A percentile compares a stretch with the other conserved stretches of the same genome.
phyloP scores from a whole-genome alignment of 78 protist genomes.

The Dictyostelium purpureum region DNA sequence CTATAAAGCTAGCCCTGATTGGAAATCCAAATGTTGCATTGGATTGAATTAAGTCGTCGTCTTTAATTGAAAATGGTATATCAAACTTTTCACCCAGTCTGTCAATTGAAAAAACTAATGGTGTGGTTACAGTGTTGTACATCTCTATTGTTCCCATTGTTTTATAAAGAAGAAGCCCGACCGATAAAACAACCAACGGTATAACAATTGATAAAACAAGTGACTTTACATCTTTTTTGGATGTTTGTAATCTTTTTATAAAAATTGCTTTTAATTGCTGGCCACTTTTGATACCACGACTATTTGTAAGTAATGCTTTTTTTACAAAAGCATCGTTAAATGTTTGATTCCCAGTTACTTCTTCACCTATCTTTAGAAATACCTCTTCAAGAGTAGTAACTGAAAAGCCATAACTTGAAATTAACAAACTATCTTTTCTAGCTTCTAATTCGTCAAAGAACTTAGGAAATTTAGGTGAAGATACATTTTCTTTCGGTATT shows the following conservation, averaged over 20 bases:
- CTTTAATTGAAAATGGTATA: neutral
- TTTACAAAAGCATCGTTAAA: constrained; percentile 1
- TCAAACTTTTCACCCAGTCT: neutral
- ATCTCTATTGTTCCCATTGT: neutral
- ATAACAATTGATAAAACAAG: constrained; percentile 26
- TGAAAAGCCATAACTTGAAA: constrained; percentile 49
- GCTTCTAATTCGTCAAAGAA: constrained; percentile 21
- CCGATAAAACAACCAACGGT: neutral
- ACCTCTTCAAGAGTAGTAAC: constrained; percentile 66
- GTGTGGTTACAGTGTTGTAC: neutral
- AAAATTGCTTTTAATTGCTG: constrained; percentile 56
- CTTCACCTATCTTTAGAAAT: constrained; percentile 35
- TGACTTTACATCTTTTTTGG: constrained; percentile 24
- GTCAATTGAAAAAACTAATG: neutral
- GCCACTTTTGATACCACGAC: neutral
- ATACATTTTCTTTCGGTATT: neutral
- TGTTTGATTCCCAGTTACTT: neutral
- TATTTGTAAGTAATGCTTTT: constrained; percentile 2
- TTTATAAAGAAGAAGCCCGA: constrained; percentile 15
- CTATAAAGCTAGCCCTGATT: constrained; percentile 26
- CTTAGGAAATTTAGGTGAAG: neutral
- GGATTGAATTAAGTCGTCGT: neutral
- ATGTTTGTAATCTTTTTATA: constrained; percentile 6
- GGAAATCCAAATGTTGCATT: neutral
- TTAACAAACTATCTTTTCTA: neutral